Base-by-base conservation (phyloP, 306 rosid genomes). In the Vicia faba region DNA sequence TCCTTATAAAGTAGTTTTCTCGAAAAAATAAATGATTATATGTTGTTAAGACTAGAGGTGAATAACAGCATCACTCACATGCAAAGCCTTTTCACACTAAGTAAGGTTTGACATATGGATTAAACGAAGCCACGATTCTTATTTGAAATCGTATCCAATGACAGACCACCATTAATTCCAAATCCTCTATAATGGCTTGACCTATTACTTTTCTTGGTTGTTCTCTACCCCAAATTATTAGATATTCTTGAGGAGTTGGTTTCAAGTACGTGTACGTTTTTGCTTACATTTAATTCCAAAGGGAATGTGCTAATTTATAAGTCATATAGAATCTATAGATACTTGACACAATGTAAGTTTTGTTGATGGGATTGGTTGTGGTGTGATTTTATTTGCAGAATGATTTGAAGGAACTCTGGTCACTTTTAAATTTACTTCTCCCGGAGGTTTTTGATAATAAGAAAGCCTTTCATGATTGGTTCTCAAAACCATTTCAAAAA, bases 321-420 rank as follows among this genome's bases (percentile, higher is more conserved):
- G 70, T 66, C 64, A 66, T 66, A 7, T 53, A 54, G 35, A 54
- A 38, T 7, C 63, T 66, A 7, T 53, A 54, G 41, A 54, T 46
- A 10, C 63, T 36, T 61, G 51, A 38, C 29, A 4, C 28, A 25
- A 10, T 75, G 19, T 39, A 66, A 46, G 31, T 4, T 66, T 55
- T 64, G 20, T 40, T 71, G 61, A 56, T 55, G 65, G 7, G 50
- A 66, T 63, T 72, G 56, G 73, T 64, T 18, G 33, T 69, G 43
- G 48, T 14, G 15, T 50, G 31, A 58, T 59, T 61, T 73, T 69
- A 36, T 15, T 36, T 79, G 76, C 97, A 95, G 99, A 95, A 95
- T 81, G 99, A 95, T 82, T 78, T 95, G 89, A 95, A 95, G 84
- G 99, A 95, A 76, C 91, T 95, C 51, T 95, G 99, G 99, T 95